Evolutionary conservation across 495 filamentous ascomycete species (phyloP).

Genomic region (Annulohypoxylon maeteangense): DNA sequence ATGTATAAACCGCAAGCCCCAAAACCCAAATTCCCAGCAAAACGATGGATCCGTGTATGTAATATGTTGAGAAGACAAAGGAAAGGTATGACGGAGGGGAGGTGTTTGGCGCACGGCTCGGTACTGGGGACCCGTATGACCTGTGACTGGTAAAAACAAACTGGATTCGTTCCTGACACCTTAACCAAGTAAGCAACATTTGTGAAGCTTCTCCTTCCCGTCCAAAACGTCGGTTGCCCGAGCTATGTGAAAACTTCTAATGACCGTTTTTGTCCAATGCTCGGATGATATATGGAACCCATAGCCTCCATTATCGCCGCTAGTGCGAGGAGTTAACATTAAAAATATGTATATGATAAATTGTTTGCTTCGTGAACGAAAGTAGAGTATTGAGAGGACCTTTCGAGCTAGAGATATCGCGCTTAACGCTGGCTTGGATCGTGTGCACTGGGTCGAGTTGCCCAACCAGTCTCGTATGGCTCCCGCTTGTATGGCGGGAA

Average conservation of each 20-base stretch:
- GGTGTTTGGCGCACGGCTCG: conserved; percentile 38
- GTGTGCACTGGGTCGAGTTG: conserved; percentile 48
- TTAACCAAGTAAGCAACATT: conserved; percentile 35
- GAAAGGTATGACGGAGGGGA: conserved; percentile 38
- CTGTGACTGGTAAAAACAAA: conserved; percentile 41
- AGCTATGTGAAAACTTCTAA: conserved; percentile 47
- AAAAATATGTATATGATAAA: conserved; percentile 40
- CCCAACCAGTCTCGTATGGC: conserved; percentile 59
- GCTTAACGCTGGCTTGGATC: conserved; percentile 41
- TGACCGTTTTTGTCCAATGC: conserved; percentile 46
- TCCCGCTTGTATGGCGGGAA: conserved; percentile 48
- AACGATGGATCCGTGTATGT: conserved; percentile 26
- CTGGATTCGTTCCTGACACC: conserved; percentile 43
- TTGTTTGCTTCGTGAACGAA: conserved; percentile 43
- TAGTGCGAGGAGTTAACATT: conserved; percentile 38
- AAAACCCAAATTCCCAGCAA: conserved; percentile 27
- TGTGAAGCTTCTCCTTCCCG: conserved; percentile 40
- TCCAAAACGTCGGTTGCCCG: conserved; percentile 52
- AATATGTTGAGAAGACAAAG: conserved; percentile 36
- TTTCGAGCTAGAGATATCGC: conserved; percentile 5
- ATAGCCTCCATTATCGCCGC: conserved; percentile 14
- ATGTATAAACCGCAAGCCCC: conserved; percentile 27
- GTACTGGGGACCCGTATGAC: conserved; percentile 40
- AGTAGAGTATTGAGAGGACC: conserved; percentile 29
- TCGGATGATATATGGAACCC: conserved; percentile 37